phyloP scores from a whole-genome alignment of 2,329 filamentous ascomycete genomes.

The Ascosphaera pollenicola region DNA sequence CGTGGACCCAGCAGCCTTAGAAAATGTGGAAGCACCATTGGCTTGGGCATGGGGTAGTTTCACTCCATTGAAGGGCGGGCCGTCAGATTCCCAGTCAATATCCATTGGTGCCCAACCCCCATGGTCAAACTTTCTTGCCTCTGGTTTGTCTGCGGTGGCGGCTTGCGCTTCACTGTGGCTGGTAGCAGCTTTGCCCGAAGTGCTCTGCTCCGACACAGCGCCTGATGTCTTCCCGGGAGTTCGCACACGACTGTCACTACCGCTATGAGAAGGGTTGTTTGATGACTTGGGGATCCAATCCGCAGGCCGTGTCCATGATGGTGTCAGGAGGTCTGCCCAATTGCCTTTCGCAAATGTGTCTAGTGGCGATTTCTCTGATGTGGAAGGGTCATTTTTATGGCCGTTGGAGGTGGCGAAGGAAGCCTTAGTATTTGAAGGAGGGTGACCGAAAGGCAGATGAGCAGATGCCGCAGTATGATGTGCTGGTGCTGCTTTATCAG shows the following conservation, averaged over 20 bases:
- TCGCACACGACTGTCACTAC: neutral
- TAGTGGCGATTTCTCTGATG: neutral
- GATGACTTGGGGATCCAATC: neutral
- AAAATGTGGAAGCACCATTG: neutral
- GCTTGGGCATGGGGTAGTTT: neutral
- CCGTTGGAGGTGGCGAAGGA: too few relatives aligned
- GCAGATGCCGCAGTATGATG: too few relatives aligned
- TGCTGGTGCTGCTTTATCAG: neutral
- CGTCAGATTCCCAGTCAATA: constrained; percentile 20
- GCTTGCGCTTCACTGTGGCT: neutral
- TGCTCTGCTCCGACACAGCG: neutral
- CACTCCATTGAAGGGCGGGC: neutral
- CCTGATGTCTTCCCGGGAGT: neutral
- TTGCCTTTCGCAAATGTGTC: constrained; percentile 17
- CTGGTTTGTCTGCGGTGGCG: neutral
- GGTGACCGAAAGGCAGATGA: too few relatives aligned
- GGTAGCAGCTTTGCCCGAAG: neutral
- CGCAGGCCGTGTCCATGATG: neutral
- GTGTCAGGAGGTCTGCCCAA: constrained; percentile 16
- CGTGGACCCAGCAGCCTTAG: neutral
- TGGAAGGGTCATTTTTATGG: neutral
- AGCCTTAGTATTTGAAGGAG: too few relatives aligned
- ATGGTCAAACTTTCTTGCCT: neutral
- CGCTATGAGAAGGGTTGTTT: neutral
- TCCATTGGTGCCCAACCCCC: constrained; percentile 22